These are phyloP conservation scores for Penstemon barbatus DNA, from an alignment of 257 asterid genomes.

Conservation along the genomic window DNA sequence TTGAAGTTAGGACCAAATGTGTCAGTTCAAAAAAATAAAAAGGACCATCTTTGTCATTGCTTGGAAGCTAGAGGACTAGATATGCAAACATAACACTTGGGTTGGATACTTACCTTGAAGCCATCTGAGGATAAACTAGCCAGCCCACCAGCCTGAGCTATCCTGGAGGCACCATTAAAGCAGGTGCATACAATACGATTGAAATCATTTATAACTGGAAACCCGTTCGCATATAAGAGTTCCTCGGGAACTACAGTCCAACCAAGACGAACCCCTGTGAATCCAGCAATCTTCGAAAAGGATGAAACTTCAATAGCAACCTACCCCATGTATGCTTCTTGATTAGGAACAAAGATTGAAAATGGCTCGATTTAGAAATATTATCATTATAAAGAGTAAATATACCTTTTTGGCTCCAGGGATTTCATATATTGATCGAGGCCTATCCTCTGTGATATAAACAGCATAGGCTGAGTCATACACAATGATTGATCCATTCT, in stretches of 20 bases:
- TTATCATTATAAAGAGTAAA: background rate
- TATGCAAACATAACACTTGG: background rate
- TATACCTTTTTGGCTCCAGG: conserved; percentile 74
- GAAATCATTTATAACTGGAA: conserved; percentile 72
- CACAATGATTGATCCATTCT: conserved; percentile 73
- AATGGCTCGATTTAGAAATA: conserved; percentile 3
- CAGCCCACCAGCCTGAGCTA: conserved; percentile 90
- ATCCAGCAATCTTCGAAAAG: conserved; percentile 90
- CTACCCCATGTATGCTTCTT: conserved; percentile 31
- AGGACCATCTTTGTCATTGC: no score
- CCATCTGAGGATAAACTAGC: conserved; percentile 74
- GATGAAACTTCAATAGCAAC: conserved; percentile 93
- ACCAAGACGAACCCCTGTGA: conserved; percentile 90
- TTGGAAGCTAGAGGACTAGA: no score
- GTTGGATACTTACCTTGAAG: conserved; percentile 46
- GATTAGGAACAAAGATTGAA: background rate
- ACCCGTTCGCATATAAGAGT: conserved; percentile 69
- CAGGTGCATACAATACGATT: conserved; percentile 73
- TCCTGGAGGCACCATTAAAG: conserved; percentile 84
- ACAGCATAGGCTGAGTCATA: conserved; percentile 79
- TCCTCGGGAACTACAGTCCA: conserved; percentile 94
- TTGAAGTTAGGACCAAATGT: no score
- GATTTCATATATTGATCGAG: conserved; percentile 74
- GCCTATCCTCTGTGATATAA: conserved; percentile 66
- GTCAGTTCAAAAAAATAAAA: no score